phyloP scores from a whole-genome alignment of 2,329 filamentous ascomycete species.

The Pseudophaeomoniella oleicola region DNA sequence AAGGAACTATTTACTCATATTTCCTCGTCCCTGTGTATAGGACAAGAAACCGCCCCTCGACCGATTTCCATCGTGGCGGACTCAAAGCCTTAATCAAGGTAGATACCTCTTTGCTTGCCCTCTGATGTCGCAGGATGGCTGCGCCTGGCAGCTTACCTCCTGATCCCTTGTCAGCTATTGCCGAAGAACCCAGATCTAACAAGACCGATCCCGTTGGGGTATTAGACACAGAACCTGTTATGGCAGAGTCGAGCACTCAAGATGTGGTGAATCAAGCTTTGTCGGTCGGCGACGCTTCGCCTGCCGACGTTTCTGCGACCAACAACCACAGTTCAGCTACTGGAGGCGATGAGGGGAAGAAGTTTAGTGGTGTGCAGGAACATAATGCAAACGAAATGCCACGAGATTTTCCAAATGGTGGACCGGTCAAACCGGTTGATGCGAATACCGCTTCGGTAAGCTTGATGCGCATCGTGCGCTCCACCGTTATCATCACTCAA shows the following conservation, averaged over 20 bases:
- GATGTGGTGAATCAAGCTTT: constrained; percentile 58
- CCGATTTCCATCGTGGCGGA: not conserved
- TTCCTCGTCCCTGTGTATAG: not conserved
- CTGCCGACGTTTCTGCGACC: constrained; percentile 52
- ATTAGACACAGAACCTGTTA: constrained; percentile 46
- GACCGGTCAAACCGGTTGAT: not conserved
- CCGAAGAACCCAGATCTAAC: constrained; percentile 14
- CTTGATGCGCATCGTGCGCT: too few relatives aligned
- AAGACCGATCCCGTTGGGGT: constrained; percentile 14
- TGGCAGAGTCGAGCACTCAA: constrained; percentile 56
- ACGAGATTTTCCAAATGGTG: not conserved
- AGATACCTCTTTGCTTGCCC: not conserved
- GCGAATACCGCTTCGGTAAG: not conserved
- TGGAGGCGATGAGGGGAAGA: constrained; percentile 32
- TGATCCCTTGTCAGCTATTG: not conserved
- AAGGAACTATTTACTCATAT: too few relatives aligned
- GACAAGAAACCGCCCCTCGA: not conserved
- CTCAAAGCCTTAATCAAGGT: not conserved
- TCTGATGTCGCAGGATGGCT: not conserved
- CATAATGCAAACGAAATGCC: not conserved
- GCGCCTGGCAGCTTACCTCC: not conserved
- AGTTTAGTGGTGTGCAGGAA: not conserved
- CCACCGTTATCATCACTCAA: not conserved
- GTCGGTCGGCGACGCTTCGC: constrained; percentile 49
- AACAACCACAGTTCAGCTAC: constrained; percentile 38